Evolutionary conservation across 305 asterid species (phyloP), one percentile per base, ranked within the genome.

Genomic region (Solanum hybrid): DNA sequence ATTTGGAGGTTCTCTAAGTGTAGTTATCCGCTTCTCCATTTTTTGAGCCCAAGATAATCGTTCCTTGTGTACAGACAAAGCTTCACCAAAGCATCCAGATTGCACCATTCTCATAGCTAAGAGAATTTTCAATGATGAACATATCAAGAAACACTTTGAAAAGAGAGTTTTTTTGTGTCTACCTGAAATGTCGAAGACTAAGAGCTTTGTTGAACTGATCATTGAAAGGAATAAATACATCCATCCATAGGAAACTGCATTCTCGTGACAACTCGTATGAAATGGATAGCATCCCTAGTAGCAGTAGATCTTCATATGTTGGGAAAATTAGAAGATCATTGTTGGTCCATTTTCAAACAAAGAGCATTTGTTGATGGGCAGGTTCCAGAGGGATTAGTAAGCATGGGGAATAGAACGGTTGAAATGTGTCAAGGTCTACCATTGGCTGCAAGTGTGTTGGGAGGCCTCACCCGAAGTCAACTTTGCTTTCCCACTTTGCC

Each of bases 401-500:
- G 10, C 75, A 20, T 76, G 51, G 71, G 34, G 3, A 29, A n/a
- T 9, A 20, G 40, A 26, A 89, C 86, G 16, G 72, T 36, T 10
- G 27, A 72, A 51, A 85, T 42, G 69, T 75, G 91, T 89, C 12
- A 26, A 12, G 86, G 86, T 73, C 60, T 89, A 24, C 91, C 91
- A 7, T 27, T 85, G 40, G 86, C 60, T 7, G 79, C 86, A 75
- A 89, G 87, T n/a, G 32, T 56, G 73, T 27, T 76, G 35, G 89
- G 89, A 40, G 40, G 86, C 86, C 24, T 38, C 10, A 14, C 36
- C 36, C 24, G 4, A 29, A 73, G 34, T 32, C 79, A 32, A 72
- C 6, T 13, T 72, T 72, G 79, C 3, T 72, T 72, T 72, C n/a
- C 9, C 36, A 72, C 79, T 72, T 6, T 16, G n/a, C 9, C 35